Conservation (phyloP, 129 eudicot genomes). For the Arctium lappa region DNA sequence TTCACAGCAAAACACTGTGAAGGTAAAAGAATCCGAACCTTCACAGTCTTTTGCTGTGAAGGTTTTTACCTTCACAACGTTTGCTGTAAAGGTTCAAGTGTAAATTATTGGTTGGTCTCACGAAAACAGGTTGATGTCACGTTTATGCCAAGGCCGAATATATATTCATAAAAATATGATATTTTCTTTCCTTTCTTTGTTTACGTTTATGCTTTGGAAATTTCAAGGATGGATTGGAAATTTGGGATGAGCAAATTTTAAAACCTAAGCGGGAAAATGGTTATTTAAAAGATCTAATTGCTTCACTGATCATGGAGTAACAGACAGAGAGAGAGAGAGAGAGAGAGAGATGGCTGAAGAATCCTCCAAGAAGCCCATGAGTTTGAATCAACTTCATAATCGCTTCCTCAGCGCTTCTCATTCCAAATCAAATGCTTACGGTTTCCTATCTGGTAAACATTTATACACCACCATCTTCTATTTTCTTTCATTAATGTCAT, state of each 20-base stretch:
- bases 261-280: slow-evolving; percentile 24
- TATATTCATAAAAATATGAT: too few relatives aligned
- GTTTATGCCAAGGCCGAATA: too few relatives aligned
- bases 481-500: not conserved
- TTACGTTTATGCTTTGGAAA: too few relatives aligned
- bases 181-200: too few relatives aligned
- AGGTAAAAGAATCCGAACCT: too few relatives aligned
- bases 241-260: not conserved
- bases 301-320: not conserved
- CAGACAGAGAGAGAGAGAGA: not conserved
- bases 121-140: too few relatives aligned
- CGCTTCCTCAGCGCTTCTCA: slow-evolving; percentile 52
- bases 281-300: not conserved
- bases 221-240: too few relatives aligned
- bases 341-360: slow-evolving; percentile 48
- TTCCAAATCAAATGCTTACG: slow-evolving; percentile 30
- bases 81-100: too few relatives aligned
- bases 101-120: too few relatives aligned
- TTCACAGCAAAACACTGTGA: too few relatives aligned
- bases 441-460: slow-evolving; percentile 21
- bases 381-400: slow-evolving; percentile 80
- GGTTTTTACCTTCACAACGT: too few relatives aligned
- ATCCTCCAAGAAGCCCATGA: slow-evolving; percentile 40
- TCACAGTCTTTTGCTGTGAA: too few relatives aligned
- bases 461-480: not conserved